Percentiles rank a stretch among this genome's conserved stretches.
phyloP scores from a whole-genome alignment of 2,329 filamentous ascomycete genomes.

The Pyricularia grisea region DNA sequence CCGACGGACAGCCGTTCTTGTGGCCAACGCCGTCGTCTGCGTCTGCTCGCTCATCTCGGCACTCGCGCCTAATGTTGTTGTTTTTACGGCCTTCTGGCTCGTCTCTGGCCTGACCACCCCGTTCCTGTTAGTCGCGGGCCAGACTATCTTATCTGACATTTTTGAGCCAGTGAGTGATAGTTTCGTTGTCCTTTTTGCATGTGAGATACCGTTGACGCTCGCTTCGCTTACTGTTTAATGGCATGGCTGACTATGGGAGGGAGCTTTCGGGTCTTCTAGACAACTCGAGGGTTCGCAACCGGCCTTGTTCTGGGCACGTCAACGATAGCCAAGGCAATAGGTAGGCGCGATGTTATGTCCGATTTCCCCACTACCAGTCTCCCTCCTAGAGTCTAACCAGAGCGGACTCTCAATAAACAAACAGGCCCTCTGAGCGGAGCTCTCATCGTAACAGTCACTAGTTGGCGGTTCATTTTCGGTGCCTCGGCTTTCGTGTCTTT shows the following conservation, averaged over 20 bases:
- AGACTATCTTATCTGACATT: constrained; percentile 35
- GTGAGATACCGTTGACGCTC: neutral
- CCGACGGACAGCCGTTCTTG: constrained; percentile 21
- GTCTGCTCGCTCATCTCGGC: constrained; percentile 64
- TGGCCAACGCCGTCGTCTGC: constrained; percentile 54
- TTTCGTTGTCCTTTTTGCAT: neutral
- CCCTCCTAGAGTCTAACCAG: neutral
- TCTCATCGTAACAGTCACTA: constrained; percentile 64
- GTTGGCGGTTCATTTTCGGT: constrained; percentile 49
- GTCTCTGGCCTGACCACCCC: constrained; percentile 69
- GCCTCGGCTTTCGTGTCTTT: constrained; percentile 21
- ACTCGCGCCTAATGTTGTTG: constrained; percentile 57
- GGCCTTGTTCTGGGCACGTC: constrained; percentile 56
- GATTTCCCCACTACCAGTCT: neutral
- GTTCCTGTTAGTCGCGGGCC: constrained; percentile 61
- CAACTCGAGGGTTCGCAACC: constrained; percentile 61
- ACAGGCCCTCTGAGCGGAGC: constrained; percentile 60
- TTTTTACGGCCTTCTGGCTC: constrained; percentile 67
- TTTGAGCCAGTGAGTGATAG: constrained; percentile 37
- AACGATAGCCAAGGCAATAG: neutral
- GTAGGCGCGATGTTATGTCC: neutral
- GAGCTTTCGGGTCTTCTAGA: constrained; percentile 14
- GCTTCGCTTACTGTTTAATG: neutral
- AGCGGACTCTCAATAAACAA: neutral
- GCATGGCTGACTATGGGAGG: neutral